Conservation (phyloP, 2,329 filamentous ascomycete genomes). For the Ophiostoma piceae region DNA sequence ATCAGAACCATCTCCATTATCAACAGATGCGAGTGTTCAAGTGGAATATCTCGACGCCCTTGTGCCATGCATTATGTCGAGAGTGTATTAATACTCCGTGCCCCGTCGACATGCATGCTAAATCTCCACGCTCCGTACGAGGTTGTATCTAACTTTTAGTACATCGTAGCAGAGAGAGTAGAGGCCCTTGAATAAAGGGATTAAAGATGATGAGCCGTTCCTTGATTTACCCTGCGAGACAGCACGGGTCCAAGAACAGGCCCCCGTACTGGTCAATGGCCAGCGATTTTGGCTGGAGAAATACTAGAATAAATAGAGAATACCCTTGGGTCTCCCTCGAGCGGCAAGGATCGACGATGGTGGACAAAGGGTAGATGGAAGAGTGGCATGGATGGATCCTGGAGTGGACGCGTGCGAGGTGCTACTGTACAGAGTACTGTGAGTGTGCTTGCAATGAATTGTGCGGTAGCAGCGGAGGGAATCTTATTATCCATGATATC, state of each 20-base stretch:
- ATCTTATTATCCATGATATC: background rate
- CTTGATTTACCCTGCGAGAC: conserved; percentile 14
- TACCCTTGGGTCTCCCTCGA: background rate
- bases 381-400: conserved; percentile 10
- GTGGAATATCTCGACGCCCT: background rate
- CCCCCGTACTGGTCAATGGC: background rate
- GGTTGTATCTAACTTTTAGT: background rate
- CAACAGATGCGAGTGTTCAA: background rate
- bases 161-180: background rate
- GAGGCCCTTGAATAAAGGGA: background rate
- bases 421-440: too few relatives aligned
- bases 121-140: conserved; percentile 12
- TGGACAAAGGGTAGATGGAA: background rate
- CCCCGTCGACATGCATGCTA: conserved; percentile 7
- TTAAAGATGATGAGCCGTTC: conserved; percentile 1
- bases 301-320: background rate
- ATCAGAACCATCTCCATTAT: background rate
- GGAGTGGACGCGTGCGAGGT: background rate
- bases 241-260: conserved; percentile 1
- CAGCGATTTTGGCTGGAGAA: background rate
- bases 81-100: conserved; percentile 7
- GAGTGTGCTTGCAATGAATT: background rate
- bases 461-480: background rate
- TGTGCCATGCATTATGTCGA: conserved; percentile 5
- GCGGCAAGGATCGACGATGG: background rate